Base-by-base conservation (phyloP, 2,329 filamentous ascomycete species). In the Cadophora malorum region DNA sequence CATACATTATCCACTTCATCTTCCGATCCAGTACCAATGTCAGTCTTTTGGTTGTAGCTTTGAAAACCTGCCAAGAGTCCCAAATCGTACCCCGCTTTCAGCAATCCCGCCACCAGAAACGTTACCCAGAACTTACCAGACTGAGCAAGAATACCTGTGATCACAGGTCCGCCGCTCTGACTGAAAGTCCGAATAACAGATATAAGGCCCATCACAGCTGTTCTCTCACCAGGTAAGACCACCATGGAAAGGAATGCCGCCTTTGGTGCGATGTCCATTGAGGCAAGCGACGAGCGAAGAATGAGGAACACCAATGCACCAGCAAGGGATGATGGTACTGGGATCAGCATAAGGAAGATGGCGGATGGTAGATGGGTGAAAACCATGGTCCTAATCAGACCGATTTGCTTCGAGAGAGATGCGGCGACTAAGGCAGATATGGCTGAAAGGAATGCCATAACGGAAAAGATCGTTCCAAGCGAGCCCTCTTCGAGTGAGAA, bases 341-440 rank as follows among this genome's bases (percentile, higher is more conserved):
- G 87, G 0, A 89, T 73, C 0, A 88, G 85, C 35, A 53, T 61
- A 7, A 63, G 83, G 70, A 88, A 89, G 28, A 92, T 79, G 8
- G 90, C 83, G 0, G 90, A 91, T 0, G 91, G 91, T 0, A 93
- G 81, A 73, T 93, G 90, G 0, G 90, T 92, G 74, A 91, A 91
- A 6, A 91, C 89, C 90, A 93, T 93, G 0, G 90, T 92, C 70
- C 88, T 88, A 58, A 92, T 84, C 41, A 93, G 86, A 7, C 86
- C 86, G 47, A 88, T 79, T 3, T 85, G 80, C 38, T 83, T 84
- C 6, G 86, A 83, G 1, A 88, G 78, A 3, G 85, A 83, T 6
- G 84, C 82, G 0, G 86, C 85, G 0, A 83, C 79, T 12, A 88
- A 76, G 70, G 83, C 85, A 0, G 85, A 86, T 0, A 79, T 68